Evolutionary conservation across 345 rosid species (phyloP).

Genomic region (Eutrema japonicum): DNA sequence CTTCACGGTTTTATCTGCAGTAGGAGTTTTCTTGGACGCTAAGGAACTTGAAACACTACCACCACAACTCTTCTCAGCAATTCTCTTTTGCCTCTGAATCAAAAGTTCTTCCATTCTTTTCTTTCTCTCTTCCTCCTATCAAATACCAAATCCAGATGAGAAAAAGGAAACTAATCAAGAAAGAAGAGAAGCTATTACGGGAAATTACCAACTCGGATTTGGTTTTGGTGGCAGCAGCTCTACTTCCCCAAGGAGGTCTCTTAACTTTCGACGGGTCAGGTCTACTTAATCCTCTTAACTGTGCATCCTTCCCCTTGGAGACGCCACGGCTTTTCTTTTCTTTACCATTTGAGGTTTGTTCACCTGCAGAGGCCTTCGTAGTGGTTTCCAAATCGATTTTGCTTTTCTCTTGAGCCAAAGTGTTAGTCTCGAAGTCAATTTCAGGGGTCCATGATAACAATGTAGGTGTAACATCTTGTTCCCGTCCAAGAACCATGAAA

Average conservation of each 20-base stretch:
- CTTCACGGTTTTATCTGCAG: constrained; percentile 42
- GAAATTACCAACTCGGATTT: constrained; percentile 67
- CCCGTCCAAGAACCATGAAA: constrained; percentile 83
- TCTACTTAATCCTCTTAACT: constrained; percentile 59
- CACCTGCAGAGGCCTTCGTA: constrained; percentile 40
- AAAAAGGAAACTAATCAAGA: constrained; percentile 18
- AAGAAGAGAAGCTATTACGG: background rate
- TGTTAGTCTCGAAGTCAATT: constrained; percentile 64
- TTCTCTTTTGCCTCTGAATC: constrained; percentile 88
- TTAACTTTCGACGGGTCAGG: constrained; percentile 56
- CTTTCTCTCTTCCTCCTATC: constrained; percentile 83
- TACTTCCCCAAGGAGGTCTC: constrained; percentile 68
- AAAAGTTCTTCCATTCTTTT: constrained; percentile 78
- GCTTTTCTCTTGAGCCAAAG: constrained; percentile 48
- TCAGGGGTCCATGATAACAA: constrained; percentile 76
- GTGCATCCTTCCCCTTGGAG: constrained; percentile 56
- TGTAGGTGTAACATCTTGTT: constrained; percentile 53
- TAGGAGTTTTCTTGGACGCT: constrained; percentile 53
- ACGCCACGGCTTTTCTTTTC: constrained; percentile 46
- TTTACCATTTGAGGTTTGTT: constrained; percentile 44
- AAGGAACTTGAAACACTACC: constrained; percentile 44
- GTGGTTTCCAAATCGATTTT: constrained; percentile 46
- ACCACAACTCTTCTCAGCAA: constrained; percentile 78
- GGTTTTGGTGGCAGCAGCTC: constrained; percentile 57
- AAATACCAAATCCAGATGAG: constrained; percentile 26